These are phyloP conservation scores for Geotrichum ghanense DNA, from an alignment of 805 yeast genomes.

Conservation along the genomic window DNA sequence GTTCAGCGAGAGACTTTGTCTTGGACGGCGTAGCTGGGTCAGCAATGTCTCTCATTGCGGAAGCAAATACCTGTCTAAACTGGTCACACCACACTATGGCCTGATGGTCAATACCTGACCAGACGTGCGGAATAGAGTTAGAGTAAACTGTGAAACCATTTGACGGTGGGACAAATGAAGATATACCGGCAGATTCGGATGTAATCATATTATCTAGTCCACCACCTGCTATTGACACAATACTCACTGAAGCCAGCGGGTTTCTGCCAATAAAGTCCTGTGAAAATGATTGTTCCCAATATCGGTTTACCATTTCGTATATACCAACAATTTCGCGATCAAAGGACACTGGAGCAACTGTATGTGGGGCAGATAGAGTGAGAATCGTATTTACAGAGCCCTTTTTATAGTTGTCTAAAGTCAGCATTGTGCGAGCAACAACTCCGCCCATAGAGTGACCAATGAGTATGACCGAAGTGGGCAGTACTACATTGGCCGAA, in stretches of 20 bases:
- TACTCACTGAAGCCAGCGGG: slow-evolving; percentile 46
- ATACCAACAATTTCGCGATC: slow-evolving; percentile 76
- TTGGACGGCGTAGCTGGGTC: slow-evolving; percentile 33
- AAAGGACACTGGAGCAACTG: slow-evolving; percentile 84
- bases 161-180: slow-evolving; percentile 55
- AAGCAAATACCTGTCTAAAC: slow-evolving; percentile 51
- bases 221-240: slow-evolving; percentile 89
- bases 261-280: slow-evolving; percentile 29
- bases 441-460: slow-evolving; percentile 99
- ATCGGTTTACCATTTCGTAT: slow-evolving; percentile 62
- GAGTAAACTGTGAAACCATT: slow-evolving; percentile 79
- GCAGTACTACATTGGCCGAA: slow-evolving; percentile 26
- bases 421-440: slow-evolving; percentile 75
- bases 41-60: slow-evolving; percentile 46
- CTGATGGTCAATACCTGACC: slow-evolving; percentile 90
- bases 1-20: slow-evolving; percentile 38
- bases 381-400: slow-evolving; percentile 72
- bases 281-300: slow-evolving; percentile 60
- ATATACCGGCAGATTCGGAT: slow-evolving; percentile 76
- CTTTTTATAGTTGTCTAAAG: slow-evolving; percentile 61
- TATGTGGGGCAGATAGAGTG: slow-evolving; percentile 85
- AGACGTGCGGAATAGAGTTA: slow-evolving; percentile 78
- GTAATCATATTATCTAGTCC: slow-evolving; percentile 66
- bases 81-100: slow-evolving; percentile 97
- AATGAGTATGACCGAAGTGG: slow-evolving; percentile 62